phyloP scores from a whole-genome alignment of 2,329 filamentous ascomycete genomes.

The Botrytis medusae region DNA sequence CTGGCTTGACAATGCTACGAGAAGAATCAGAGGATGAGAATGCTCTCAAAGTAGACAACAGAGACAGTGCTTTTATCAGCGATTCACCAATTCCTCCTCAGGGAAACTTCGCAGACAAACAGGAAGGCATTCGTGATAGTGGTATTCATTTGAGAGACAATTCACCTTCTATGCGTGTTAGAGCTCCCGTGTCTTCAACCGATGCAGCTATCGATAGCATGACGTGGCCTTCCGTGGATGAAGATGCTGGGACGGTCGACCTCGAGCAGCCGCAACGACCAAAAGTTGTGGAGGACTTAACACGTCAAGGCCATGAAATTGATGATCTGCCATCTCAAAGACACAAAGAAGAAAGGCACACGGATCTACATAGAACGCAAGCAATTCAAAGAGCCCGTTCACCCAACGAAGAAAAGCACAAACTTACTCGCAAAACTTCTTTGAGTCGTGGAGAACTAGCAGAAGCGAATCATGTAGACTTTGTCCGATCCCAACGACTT shows the following conservation, averaged over 20 bases:
- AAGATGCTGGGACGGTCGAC: conserved; percentile 47
- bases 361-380: conserved; percentile 31
- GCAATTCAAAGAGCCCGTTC: conserved; percentile 28
- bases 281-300: conserved; percentile 25
- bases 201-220: conserved; percentile 42
- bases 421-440: conserved; percentile 25
- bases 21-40: conserved; percentile 31
- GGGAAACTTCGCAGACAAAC: conserved; percentile 29
- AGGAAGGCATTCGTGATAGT: conserved; percentile 48
- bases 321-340: conserved; percentile 27
- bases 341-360: conserved; percentile 25
- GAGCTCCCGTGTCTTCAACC: conserved; percentile 36
- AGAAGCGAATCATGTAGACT: conserved; percentile 21
- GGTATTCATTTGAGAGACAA: conserved; percentile 55
- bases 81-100: conserved; percentile 47
- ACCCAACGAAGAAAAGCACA: conserved; percentile 16
- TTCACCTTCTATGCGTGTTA: conserved; percentile 36
- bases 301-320: conserved; percentile 24
- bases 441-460: conserved; percentile 21
- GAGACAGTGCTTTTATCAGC: conserved; percentile 52
- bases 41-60: conserved; percentile 38
- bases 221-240: conserved; percentile 46
- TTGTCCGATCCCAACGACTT: conserved; percentile 28
- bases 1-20: conserved; percentile 33
- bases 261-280: conserved; percentile 41